phyloP scores from a whole-genome alignment of 176 grass and related monocot genomes.

The Cenchrus americanus region DNA sequence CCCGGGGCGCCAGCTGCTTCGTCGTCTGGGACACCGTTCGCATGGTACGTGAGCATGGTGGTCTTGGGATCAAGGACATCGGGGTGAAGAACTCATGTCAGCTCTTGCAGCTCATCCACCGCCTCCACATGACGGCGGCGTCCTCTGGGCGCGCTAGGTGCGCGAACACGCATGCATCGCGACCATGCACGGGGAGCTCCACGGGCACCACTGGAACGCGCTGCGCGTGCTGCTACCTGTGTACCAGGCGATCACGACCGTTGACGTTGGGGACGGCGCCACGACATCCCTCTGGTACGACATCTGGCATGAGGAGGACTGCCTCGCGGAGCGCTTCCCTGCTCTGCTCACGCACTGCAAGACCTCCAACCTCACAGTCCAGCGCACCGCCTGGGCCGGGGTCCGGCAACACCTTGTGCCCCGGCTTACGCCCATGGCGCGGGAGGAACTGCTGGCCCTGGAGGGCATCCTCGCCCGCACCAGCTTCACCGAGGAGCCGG shows the following conservation, averaged over 20 bases:
- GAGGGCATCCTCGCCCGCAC: too few species aligned
- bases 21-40: not conserved
- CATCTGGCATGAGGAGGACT: too few species aligned
- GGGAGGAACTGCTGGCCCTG: too few species aligned
- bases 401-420: too few species aligned
- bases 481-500: too few species aligned
- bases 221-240: not conserved
- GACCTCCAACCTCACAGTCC: too few species aligned
- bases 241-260: not conserved
- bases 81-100: not conserved
- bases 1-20: fast-evolving
- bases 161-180: not conserved
- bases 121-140: not conserved
- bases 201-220: not conserved
- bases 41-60: fast-evolving
- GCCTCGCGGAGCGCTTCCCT: too few species aligned
- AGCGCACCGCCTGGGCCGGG: too few species aligned
- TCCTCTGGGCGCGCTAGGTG: not conserved
- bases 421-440: too few species aligned
- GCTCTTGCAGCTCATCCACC: not conserved
- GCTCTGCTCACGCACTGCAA: too few species aligned
- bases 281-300: too few species aligned
- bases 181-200: not conserved
- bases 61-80: not conserved
- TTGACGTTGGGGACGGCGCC: too few species aligned